Evolutionary conservation across 768 basidiomycete genomes (phyloP).

Genomic region (Suillus subluteus): DNA sequence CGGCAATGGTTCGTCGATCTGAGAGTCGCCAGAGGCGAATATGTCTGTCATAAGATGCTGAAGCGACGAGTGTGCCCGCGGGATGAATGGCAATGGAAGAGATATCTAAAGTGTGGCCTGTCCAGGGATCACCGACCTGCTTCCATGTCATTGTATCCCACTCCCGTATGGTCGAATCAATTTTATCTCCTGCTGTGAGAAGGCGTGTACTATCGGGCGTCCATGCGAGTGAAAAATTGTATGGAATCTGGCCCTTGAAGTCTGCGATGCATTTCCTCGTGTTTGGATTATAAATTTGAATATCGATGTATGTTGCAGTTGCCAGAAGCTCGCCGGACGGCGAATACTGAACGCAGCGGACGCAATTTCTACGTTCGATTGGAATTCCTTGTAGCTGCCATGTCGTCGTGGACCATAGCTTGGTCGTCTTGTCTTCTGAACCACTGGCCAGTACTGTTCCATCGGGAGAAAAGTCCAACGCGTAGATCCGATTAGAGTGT

Average conservation of each 20-base stretch:
- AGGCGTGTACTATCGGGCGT: not conserved
- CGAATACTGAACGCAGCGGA: not conserved
- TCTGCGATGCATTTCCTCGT: not conserved
- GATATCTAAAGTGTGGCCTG: not conserved
- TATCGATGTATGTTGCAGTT: not conserved
- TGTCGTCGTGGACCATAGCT: not conserved
- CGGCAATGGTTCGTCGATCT: not conserved
- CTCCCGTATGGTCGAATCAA: not conserved
- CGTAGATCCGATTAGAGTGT: not conserved
- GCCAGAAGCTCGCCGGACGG: not conserved
- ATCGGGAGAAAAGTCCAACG: constrained; percentile 3
- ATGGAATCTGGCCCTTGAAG: not conserved
- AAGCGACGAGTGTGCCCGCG: not conserved
- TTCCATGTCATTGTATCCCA: not conserved
- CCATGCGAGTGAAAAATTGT: not conserved
- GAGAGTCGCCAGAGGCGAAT: not conserved
- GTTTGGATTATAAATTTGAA: not conserved
- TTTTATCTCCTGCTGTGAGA: not conserved
- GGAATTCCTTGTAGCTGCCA: not conserved
- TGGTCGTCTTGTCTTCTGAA: not conserved
- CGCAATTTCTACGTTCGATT: not conserved
- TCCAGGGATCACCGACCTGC: not conserved
- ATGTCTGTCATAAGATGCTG: not conserved
- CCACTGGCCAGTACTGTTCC: not conserved
- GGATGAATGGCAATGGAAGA: not conserved